Evolutionary conservation across 108 stramenopile genomes (phyloP).

Genomic region (Asterionellopsis glacialis): DNA sequence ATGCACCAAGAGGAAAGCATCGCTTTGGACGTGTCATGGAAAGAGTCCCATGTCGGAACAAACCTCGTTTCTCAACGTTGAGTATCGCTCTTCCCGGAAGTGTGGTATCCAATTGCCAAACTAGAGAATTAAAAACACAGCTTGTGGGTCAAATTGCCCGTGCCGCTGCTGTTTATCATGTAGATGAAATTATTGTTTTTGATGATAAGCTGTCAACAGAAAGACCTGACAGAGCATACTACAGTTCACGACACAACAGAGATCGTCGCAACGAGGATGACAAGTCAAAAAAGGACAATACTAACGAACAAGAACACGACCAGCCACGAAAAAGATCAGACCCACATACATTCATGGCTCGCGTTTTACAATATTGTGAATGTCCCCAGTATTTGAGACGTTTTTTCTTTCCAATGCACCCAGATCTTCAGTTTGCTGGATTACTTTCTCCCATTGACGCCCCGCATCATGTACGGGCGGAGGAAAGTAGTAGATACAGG

Average conservation of each 20-base stretch:
- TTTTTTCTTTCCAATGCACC: slow-evolving; percentile 92
- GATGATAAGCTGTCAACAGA: slow-evolving; percentile 78
- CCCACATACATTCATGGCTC: slow-evolving; percentile 91
- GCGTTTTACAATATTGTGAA: slow-evolving; percentile 90
- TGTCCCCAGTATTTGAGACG: slow-evolving; percentile 93
- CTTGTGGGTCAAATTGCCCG: slow-evolving; percentile 94
- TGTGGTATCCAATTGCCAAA: slow-evolving; percentile 92
- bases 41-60: slow-evolving; percentile 69
- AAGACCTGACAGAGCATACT: slow-evolving; percentile 5
- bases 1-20: slow-evolving; percentile 20
- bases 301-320: slow-evolving; percentile 9
- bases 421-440: slow-evolving; percentile 92
- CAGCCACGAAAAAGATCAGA: slow-evolving; percentile 30
- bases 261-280: slow-evolving; percentile 21
- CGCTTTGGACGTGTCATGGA: slow-evolving; percentile 88
- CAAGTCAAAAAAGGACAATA: not conserved
- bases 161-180: slow-evolving; percentile 91
- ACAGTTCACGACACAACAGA: slow-evolving; percentile 6
- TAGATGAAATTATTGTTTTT: slow-evolving; percentile 96
- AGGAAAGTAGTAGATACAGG: slow-evolving; percentile 78
- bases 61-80: slow-evolving; percentile 75
- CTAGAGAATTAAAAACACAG: slow-evolving; percentile 85
- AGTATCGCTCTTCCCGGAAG: slow-evolving; percentile 92
- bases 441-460: slow-evolving; percentile 93
- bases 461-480: slow-evolving; percentile 93